Conservation (phyloP, 2,329 filamentous ascomycete genomes). For the Chrysosphaeria jannelii region DNA sequence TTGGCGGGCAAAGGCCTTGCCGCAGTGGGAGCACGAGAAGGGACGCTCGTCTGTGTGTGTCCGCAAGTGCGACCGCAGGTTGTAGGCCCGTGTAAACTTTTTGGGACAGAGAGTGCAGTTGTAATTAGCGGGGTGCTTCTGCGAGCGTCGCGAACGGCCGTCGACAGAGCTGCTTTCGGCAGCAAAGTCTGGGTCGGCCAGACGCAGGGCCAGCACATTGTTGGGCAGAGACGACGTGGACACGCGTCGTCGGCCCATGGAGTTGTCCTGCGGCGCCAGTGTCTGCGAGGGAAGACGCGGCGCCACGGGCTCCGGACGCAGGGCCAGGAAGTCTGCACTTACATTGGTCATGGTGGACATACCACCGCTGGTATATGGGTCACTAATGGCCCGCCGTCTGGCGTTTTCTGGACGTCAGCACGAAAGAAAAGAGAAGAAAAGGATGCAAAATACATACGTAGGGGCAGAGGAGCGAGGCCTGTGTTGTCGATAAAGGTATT, state of each 20-base stretch:
- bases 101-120: constrained; percentile 86
- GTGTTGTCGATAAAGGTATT: no score
- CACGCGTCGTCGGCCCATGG: constrained; percentile 21
- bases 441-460: constrained; percentile 16
- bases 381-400: constrained; percentile 25
- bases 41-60: constrained; percentile 94
- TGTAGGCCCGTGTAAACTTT: constrained; percentile 87
- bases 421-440: neutral
- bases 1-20: constrained; percentile 89
- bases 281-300: constrained; percentile 22
- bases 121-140: constrained; percentile 94
- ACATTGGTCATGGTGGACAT: no score
- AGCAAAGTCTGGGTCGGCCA: constrained; percentile 68
- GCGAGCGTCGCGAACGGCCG: constrained; percentile 42
- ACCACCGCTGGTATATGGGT: constrained; percentile 24
- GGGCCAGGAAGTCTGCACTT: no score
- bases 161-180: constrained; percentile 18
- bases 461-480: constrained; percentile 43
- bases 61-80: constrained; percentile 74
- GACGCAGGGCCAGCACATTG: constrained; percentile 50
- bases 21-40: constrained; percentile 89
- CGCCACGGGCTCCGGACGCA: constrained; percentile 14
- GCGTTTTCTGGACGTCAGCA: constrained; percentile 12
- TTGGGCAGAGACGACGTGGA: constrained; percentile 32
- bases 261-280: constrained; percentile 26